phyloP scores from a whole-genome alignment of 1,284 basidiomycete species.

The Psilocybe mexicana region DNA sequence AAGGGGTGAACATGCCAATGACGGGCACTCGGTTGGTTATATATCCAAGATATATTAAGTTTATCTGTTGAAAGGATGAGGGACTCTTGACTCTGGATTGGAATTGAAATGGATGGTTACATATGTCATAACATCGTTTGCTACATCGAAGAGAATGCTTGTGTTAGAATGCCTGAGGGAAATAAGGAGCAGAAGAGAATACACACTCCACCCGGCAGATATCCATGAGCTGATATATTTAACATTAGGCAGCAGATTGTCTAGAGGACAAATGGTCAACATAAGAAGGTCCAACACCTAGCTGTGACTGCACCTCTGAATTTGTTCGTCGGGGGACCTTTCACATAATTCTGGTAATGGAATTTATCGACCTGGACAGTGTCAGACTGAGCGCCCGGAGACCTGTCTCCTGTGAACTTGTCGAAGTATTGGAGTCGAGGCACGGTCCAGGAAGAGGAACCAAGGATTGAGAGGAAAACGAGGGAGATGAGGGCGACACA shows the following conservation, averaged over 20 bases:
- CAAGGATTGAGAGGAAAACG: slow-evolving; percentile 35
- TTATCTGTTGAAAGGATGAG: slow-evolving; percentile 41
- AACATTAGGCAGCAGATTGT: slow-evolving; percentile 54
- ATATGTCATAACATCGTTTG: slow-evolving; percentile 71
- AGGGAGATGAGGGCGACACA: slow-evolving; percentile 32
- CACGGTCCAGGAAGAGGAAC: slow-evolving; percentile 29
- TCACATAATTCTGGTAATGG: slow-evolving; percentile 33
- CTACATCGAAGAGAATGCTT: slow-evolving; percentile 32
- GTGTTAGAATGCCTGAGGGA: slow-evolving; percentile 5
- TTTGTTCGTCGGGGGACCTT: slow-evolving; percentile 52
- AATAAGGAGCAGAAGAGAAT: slow-evolving; percentile 13
- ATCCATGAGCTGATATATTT: slow-evolving; percentile 71
- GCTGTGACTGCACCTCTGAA: slow-evolving; percentile 48
- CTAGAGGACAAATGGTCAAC: slow-evolving; percentile 21
- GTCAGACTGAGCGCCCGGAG: neutral
- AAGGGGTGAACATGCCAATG: slow-evolving; percentile 63
- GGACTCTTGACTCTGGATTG: neutral
- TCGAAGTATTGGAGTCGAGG: slow-evolving; percentile 1
- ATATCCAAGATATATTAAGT: slow-evolving; percentile 65
- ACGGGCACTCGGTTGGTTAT: slow-evolving; percentile 68
- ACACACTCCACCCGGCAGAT: slow-evolving; percentile 70
- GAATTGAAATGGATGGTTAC: slow-evolving; percentile 31
- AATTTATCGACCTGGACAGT: slow-evolving; percentile 21
- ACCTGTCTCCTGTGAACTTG: neutral
- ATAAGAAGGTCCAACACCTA: no score